Evolutionary conservation across 352 stramenopile genomes (phyloP).

Genomic region (Hyphochytrium catenoides): DNA sequence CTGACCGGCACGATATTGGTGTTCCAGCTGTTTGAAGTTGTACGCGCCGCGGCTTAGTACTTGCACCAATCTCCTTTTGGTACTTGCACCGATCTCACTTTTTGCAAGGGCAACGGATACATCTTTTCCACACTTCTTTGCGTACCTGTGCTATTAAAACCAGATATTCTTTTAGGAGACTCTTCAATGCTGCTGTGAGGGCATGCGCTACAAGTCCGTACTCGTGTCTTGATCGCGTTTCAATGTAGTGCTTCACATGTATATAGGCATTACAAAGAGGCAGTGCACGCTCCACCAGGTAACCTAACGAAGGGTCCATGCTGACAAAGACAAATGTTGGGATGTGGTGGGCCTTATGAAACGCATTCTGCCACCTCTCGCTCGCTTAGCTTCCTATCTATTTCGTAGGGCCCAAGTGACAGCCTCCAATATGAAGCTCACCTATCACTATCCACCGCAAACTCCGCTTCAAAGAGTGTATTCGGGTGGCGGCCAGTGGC

Average conservation of each 20-base stretch:
- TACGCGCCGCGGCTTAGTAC: too few relatives aligned
- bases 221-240: conserved; percentile 59
- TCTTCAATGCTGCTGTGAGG: conserved; percentile 71
- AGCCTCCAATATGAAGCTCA: conserved; percentile 15
- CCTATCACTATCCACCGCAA: too few relatives aligned
- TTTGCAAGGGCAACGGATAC: too few relatives aligned
- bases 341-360: conserved; percentile 1
- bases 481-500: background rate
- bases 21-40: too few relatives aligned
- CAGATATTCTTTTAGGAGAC: conserved; percentile 74
- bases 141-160: conserved; percentile 71
- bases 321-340: conserved; percentile 21
- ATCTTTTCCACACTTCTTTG: too few relatives aligned
- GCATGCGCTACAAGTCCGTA: conserved; percentile 79
- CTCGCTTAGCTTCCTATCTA: conserved; percentile 9
- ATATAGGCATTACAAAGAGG: conserved; percentile 45
- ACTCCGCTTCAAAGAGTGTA: too few relatives aligned
- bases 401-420: conserved; percentile 10
- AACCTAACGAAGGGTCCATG: conserved; percentile 51
- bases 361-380: background rate
- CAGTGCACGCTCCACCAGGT: conserved; percentile 33
- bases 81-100: too few relatives aligned
- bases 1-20: conserved; percentile 9
- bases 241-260: conserved; percentile 38
- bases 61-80: too few relatives aligned